phyloP scores from a whole-genome alignment of 768 basidiomycete genomes.

The Boletus rubescentipes region DNA sequence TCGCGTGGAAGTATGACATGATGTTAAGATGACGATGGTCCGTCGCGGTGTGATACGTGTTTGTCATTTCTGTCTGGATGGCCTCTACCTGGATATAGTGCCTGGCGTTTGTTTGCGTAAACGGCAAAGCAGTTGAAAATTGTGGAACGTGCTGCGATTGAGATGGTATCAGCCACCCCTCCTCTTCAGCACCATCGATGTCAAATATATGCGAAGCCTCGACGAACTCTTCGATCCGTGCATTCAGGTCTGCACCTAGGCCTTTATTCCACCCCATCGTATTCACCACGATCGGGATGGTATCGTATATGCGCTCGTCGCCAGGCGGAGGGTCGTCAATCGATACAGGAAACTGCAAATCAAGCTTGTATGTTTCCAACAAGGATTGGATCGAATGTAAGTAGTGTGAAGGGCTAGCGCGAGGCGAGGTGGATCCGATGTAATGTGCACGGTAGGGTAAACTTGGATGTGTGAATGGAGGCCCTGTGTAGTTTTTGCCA shows the following conservation, averaged over 20 bases:
- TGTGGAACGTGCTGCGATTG: slow-evolving; percentile 8
- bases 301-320: slow-evolving; percentile 47
- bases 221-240: slow-evolving; percentile 64
- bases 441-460: slow-evolving; percentile 76
- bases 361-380: slow-evolving; percentile 64
- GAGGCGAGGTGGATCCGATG: slow-evolving; percentile 76
- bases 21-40: slow-evolving; percentile 71
- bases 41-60: slow-evolving; percentile 39
- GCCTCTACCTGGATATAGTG: slow-evolving; percentile 35
- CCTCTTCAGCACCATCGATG: slow-evolving; percentile 23
- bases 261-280: slow-evolving; percentile 98
- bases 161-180: slow-evolving; percentile 17
- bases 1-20: slow-evolving; percentile 75
- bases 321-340: slow-evolving; percentile 27
- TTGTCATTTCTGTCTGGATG: slow-evolving; percentile 39
- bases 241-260: slow-evolving; percentile 77
- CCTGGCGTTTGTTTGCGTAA: not conserved
- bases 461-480: slow-evolving; percentile 82
- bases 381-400: slow-evolving; percentile 65
- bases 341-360: slow-evolving; percentile 53
- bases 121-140: not conserved
- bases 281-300: slow-evolving; percentile 86
- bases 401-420: slow-evolving; percentile 75
- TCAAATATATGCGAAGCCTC: slow-evolving; percentile 44
- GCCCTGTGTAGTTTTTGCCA: slow-evolving; percentile 49